A percentile compares a stretch with the other conserved stretches of the same genome.
phyloP scores from a whole-genome alignment of 352 stramenopile species.

The Lagenidium sp. region DNA sequence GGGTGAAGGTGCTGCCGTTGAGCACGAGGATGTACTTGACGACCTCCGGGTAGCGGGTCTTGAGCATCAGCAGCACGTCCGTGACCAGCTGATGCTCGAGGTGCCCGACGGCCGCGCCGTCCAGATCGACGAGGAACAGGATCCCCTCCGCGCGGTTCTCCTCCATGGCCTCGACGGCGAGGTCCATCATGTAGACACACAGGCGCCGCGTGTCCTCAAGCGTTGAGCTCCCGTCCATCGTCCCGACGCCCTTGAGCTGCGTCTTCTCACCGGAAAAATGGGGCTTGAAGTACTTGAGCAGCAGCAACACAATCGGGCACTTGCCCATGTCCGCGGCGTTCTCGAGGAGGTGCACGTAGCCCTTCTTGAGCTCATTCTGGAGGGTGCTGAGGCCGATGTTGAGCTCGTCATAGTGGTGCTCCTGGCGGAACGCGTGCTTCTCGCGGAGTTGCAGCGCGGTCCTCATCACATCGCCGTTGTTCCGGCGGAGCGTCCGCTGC shows the following conservation, averaged over 20 bases:
- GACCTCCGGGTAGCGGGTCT: conserved; percentile 57
- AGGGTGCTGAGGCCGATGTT: conserved; percentile 51
- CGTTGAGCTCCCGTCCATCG: conserved; percentile 50
- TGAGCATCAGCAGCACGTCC: conserved; percentile 46
- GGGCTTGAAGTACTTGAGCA: conserved; percentile 56
- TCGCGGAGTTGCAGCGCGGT: conserved; percentile 58
- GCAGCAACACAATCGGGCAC: conserved; percentile 47
- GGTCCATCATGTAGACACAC: conserved; percentile 70
- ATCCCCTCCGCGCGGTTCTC: conserved; percentile 49
- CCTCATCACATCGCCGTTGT: conserved; percentile 58
- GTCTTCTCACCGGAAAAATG: conserved; percentile 48
- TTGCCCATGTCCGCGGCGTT: conserved; percentile 34
- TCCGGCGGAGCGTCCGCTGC: conserved; percentile 47
- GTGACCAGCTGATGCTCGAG: conserved; percentile 57
- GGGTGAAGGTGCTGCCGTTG: conserved; percentile 44
- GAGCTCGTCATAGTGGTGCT: conserved; percentile 42
- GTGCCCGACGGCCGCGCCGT: conserved; percentile 32
- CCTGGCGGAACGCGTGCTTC: conserved; percentile 40
- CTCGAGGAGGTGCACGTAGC: conserved; percentile 66
- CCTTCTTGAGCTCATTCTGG: conserved; percentile 60
- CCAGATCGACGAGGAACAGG: conserved; percentile 60
- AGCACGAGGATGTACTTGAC: conserved; percentile 52
- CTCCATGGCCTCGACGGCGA: conserved; percentile 67
- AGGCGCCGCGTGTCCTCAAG: conserved; percentile 55
- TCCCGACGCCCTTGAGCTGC: conserved; percentile 37